A percentile compares a stretch with the other conserved stretches of the same genome.
phyloP scores from a whole-genome alignment of 345 rosid species.

The Litchi chinensis region DNA sequence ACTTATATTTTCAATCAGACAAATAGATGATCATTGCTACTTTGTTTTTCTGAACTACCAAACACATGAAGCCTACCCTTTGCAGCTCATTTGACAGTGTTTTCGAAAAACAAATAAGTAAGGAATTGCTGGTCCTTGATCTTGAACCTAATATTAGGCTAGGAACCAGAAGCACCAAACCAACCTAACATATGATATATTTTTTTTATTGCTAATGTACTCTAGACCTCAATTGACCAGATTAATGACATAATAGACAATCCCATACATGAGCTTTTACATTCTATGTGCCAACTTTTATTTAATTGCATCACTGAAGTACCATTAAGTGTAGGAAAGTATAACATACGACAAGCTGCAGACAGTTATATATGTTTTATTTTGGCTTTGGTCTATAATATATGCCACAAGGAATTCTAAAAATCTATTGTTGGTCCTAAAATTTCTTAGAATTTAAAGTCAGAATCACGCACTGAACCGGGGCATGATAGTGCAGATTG shows the following conservation, averaged over 20 bases:
- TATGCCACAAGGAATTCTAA: neutral
- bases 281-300: neutral
- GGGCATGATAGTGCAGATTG: no score
- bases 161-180: neutral
- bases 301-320: neutral
- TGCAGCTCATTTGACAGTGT: neutral
- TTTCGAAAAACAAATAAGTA: no score
- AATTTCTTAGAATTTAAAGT: no score
- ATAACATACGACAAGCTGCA: neutral
- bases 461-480: no score
- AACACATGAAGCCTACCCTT: neutral
- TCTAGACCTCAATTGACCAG: neutral
- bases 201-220: no score
- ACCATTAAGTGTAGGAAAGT: neutral
- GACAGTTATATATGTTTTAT: neutral
- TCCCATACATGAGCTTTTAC: neutral
- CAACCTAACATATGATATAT: neutral
- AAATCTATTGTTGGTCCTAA: neutral
- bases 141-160: neutral
- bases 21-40: neutral
- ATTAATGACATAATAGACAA: neutral
- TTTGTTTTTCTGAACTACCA: neutral
- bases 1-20: neutral
- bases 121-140: neutral
- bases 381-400: neutral